These are phyloP conservation scores for Crithidia sp. DNA, from an alignment of 208 protist species.

Conservation along the genomic window DNA sequence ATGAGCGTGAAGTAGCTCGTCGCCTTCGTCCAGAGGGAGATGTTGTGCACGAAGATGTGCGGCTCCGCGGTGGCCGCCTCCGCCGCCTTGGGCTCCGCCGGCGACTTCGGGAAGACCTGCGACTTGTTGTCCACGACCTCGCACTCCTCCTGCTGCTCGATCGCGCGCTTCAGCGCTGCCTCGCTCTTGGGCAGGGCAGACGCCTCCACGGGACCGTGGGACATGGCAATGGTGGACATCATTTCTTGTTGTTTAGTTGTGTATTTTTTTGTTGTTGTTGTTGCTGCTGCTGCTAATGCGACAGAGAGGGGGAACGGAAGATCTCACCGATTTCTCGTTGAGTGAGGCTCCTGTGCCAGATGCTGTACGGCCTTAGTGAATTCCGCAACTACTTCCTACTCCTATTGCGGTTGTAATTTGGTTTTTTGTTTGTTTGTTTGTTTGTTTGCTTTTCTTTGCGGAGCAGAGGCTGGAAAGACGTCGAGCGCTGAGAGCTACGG, in stretches of 20 bases:
- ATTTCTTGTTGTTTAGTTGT: neutral
- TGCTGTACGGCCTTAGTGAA: too few relatives aligned
- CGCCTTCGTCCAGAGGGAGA: conserved; percentile 44
- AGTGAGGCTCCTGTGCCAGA: too few relatives aligned
- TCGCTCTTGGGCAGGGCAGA: conserved; percentile 19
- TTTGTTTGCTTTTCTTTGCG: too few relatives aligned
- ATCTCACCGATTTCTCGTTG: neutral
- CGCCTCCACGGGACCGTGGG: conserved; percentile 21
- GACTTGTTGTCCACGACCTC: conserved; percentile 35
- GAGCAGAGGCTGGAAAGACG: too few relatives aligned
- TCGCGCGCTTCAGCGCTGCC: conserved; percentile 27
- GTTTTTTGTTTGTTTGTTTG: too few relatives aligned
- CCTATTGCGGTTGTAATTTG: too few relatives aligned
- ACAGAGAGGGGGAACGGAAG: neutral
- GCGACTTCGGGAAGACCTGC: conserved; percentile 21
- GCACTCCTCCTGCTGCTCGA: conserved; percentile 23
- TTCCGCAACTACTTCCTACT: too few relatives aligned
- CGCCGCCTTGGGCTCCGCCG: conserved; percentile 14
- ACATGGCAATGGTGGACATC: conserved; percentile 21
- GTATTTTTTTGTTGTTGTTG: neutral
- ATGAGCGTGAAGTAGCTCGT: conserved; percentile 68
- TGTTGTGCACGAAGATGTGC: conserved; percentile 41
- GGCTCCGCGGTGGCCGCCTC: conserved; percentile 13
- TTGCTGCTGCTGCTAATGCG: neutral
- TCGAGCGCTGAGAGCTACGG: too few relatives aligned